These are phyloP conservation scores for Fusarium coffeatum DNA, from an alignment of 2,329 filamentous ascomycete species.

Conservation along the genomic window DNA sequence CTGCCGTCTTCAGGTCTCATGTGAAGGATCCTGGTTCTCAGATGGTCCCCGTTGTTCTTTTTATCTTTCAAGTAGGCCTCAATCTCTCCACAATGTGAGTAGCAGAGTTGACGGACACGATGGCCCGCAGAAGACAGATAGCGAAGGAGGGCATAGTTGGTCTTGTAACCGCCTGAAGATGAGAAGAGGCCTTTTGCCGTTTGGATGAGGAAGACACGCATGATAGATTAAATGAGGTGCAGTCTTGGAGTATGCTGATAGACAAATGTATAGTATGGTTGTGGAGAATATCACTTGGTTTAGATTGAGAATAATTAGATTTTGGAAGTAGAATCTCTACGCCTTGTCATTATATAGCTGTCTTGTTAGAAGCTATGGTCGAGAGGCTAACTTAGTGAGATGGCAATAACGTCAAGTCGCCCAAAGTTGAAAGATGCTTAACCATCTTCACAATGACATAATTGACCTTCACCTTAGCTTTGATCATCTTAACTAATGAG, in stretches of 20 bases:
- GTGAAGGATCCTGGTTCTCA: fast-evolving
- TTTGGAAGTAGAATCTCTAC: too few species aligned
- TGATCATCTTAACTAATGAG: too few species aligned
- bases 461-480: background rate
- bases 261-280: fast-evolving
- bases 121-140: background rate
- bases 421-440: background rate
- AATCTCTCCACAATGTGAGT: background rate
- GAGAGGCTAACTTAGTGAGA: background rate
- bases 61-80: background rate
- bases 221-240: background rate
- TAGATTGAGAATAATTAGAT: background rate
- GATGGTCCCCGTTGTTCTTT: fast-evolving
- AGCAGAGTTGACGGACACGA: slow-evolving; percentile 1
- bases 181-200: slow-evolving; percentile 1
- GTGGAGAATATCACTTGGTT: background rate
- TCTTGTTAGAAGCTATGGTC: background rate
- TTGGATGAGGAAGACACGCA: background rate
- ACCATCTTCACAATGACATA: background rate
- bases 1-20: background rate
- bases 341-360: background rate
- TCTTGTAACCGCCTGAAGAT: background rate
- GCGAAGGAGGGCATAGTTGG: background rate
- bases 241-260: too few species aligned
- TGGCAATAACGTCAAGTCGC: background rate